Base-by-base conservation (phyloP, 2,329 filamentous ascomycete genomes). In the Xylariaceae sp. region DNA sequence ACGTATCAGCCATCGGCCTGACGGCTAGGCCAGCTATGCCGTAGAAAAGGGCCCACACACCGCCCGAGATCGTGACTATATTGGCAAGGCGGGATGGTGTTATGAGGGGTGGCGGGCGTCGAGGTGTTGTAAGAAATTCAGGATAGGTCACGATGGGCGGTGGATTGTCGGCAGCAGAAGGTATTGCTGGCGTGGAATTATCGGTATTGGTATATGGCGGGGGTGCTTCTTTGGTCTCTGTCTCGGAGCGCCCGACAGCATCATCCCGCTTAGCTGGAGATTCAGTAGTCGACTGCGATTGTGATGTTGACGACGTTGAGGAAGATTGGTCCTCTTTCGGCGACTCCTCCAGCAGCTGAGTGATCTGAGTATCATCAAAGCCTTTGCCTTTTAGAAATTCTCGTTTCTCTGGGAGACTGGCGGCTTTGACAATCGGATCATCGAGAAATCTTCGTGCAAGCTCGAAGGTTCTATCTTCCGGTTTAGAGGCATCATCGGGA, bases 321-420 rank as follows among this genome's bases (percentile, higher is more conserved):
- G 50, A 39, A 50, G 50, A 39, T 50, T 60, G 48, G 32, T 49
- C 30, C 34, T 60, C 54, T 49, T 59, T 50, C 19, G 47, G 49
- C n/a, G 41, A 43, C 50, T 64, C 66, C 50, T 62, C 58, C 19
- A 96, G 72, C 6, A 95, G 74, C 48, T 75, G 74, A 61, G 88
- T 75, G 57, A 95, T 89, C 58, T 92, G 84, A 34, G 79, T 76
- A 3, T 80, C 73, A 3, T 73, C 73, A 6, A 96, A 74, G 3
- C 89, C 89, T 69, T 96, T 96, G 49, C 81, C 82, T 65, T 85
- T 79, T 1, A 96, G 74, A 63, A 96, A 96, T 6, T 81, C 80
- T 26, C 80, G 75, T 73, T 95, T 95, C 71, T 84, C 85, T 53
- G 89, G 86, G 44, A 78, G 77, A 0, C 86, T 77, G 35, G 86